Conservation (phyloP, 352 stramenopile species). For the Pythium vanterpoolii region DNA sequence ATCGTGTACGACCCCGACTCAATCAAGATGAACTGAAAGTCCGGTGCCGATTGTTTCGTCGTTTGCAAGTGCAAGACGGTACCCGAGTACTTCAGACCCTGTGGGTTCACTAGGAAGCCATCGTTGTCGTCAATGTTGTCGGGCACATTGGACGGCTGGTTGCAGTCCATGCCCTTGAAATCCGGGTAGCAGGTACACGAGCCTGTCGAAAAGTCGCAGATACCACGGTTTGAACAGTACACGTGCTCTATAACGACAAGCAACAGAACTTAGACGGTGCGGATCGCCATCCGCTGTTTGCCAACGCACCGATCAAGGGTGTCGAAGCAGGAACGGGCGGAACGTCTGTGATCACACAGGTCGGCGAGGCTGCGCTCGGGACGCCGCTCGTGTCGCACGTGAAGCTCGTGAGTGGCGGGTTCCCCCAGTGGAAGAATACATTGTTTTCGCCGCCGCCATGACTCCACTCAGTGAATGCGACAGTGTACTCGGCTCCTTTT, state of each 20-base stretch:
- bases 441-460: conserved; percentile 78
- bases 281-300: neutral
- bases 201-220: conserved; percentile 70
- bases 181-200: conserved; percentile 71
- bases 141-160: conserved; percentile 58
- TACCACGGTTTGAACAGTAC: conserved; percentile 75
- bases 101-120: conserved; percentile 63
- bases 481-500: conserved; percentile 56
- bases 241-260: conserved; percentile 48
- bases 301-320: conserved; percentile 48
- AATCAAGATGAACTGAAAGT: conserved; percentile 70
- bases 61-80: conserved; percentile 63
- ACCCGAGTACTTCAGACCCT: conserved; percentile 47
- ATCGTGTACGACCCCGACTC: conserved; percentile 41
- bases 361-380: conserved; percentile 37
- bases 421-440: conserved; percentile 72
- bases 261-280: neutral
- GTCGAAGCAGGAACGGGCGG: conserved; percentile 16
- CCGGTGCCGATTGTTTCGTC: conserved; percentile 40
- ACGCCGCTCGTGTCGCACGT: conserved; percentile 68
- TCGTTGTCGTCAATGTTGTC: conserved; percentile 71
- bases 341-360: conserved; percentile 67
- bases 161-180: conserved; percentile 72
- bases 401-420: conserved; percentile 68
- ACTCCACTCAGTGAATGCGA: conserved; percentile 62